Conservation (phyloP, 306 rosid species). For the Citrullus amarus region DNA sequence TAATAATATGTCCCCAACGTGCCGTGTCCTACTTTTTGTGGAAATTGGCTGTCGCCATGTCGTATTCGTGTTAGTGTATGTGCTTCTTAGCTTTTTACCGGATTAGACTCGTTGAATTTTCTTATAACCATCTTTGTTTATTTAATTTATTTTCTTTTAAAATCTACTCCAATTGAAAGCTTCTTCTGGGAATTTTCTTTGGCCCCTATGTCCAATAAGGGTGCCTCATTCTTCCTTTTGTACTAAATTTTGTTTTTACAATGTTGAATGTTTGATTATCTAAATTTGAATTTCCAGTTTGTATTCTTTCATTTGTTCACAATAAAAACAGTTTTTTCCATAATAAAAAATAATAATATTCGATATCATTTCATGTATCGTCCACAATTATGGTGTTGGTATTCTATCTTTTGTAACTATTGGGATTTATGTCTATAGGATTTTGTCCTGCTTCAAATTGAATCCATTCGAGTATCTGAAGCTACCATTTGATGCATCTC, state of each 20-base stretch:
- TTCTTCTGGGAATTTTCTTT: background rate
- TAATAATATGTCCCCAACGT: too few relatives aligned
- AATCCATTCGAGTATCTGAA: conserved; percentile 76
- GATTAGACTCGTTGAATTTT: background rate
- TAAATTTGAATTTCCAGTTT: background rate
- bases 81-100: too few relatives aligned
- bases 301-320: too few relatives aligned
- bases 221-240: background rate
- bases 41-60: too few relatives aligned
- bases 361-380: conserved; percentile 2
- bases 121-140: background rate
- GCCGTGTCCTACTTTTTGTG: too few relatives aligned
- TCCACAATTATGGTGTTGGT: conserved; percentile 6
- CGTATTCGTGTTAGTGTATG: too few relatives aligned
- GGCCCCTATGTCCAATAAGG: background rate
- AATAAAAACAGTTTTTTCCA: too few relatives aligned
- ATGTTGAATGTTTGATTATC: background rate
- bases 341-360: too few relatives aligned
- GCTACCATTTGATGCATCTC: conserved; percentile 61
- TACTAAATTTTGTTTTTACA: background rate
- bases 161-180: background rate
- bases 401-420: conserved; percentile 6
- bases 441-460: conserved; percentile 85
- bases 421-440: conserved; percentile 30
- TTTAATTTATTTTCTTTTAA: background rate